These are phyloP conservation scores for Apium graveolens DNA, from an alignment of 129 eudicot genomes.

Conservation along the genomic window DNA sequence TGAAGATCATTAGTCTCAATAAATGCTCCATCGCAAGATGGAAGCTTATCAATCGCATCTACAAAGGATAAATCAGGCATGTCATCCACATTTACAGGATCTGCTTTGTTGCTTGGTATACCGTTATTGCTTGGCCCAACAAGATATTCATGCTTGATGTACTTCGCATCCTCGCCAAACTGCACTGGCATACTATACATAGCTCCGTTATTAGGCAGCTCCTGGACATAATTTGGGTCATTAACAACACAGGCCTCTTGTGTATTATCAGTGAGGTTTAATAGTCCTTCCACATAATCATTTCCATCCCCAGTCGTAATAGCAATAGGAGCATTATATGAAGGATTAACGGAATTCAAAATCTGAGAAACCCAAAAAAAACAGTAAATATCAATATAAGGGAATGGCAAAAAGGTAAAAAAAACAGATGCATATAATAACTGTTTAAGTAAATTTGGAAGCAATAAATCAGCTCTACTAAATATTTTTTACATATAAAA, in stretches of 20 bases:
- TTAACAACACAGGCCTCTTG: slow-evolving; percentile 21
- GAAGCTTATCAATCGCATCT: slow-evolving; percentile 35
- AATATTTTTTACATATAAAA: background rate
- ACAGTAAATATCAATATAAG: background rate
- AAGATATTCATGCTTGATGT: slow-evolving; percentile 52
- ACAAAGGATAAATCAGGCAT: slow-evolving; percentile 53
- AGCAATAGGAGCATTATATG: slow-evolving; percentile 30
- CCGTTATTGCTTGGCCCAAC: slow-evolving; percentile 36
- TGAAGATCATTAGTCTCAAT: slow-evolving; percentile 61
- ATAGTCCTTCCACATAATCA: slow-evolving; percentile 24
- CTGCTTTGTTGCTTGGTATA: slow-evolving; percentile 31
- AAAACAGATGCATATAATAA: background rate
- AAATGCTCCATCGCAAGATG: slow-evolving; percentile 44
- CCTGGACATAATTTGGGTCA: slow-evolving; percentile 21
- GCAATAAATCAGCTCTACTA: background rate
- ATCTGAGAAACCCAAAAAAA: slow-evolving; percentile 32
- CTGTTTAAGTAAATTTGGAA: background rate
- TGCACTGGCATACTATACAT: slow-evolving; percentile 41
- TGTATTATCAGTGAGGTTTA: slow-evolving; percentile 21
- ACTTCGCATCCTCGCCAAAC: slow-evolving; percentile 22
- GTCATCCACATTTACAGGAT: slow-evolving; percentile 38
- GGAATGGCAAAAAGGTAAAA: background rate
- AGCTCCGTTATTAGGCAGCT: slow-evolving; percentile 32
- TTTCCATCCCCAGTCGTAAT: slow-evolving; percentile 24
- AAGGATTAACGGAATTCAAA: slow-evolving; percentile 45